Base-by-base conservation (phyloP, 2,329 filamentous ascomycete genomes). In the Mariannaea elegans region DNA sequence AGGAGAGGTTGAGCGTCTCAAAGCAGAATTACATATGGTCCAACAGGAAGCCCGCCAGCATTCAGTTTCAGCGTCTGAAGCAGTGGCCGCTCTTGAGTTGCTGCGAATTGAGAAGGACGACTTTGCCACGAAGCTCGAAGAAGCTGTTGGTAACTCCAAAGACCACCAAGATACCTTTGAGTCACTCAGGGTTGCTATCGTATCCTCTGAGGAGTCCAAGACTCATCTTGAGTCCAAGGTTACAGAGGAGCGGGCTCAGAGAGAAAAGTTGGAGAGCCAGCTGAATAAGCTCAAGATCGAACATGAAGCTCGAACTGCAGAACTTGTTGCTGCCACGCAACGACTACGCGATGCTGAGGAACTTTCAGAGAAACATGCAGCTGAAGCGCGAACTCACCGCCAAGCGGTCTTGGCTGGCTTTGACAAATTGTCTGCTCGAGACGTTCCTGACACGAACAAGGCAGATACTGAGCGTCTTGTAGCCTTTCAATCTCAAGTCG, bases 81-180 rank as follows among this genome's bases (percentile, higher is more conserved):
- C 94, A 1, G 82, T 91, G 55, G 87, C 93, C 1, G 83, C 90
- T 36, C 80, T 91, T 39, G 88, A 92, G 67, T 80, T 97, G 59
- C 80, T 97, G n/a, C 84, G 84, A 54, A 85, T 96, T n/a, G 94
- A 98, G 73, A 97, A 95, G 75, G 86, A 90, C 3, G 92, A 96
- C 64, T 76, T 97, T 13, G 83, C 85, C 52, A 80, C 81, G 31
- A 91, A 89, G 72, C 87, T 92, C 55, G 83, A 90, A 16, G 89
- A 91, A 32, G 85, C 85, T 3, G 76, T 88, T 1, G 83, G 84
- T n/a, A 88, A 85, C 52, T 85, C 90, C 1, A 87, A 88, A 71
- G 91, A 90, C 53, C 89, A 93, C 69, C 82, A 83, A 10, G 82
- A 87, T 14, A 89, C 92, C 5, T 87, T 99, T 46, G 85, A 86